Percentiles rank a stretch among this genome's conserved stretches.
Conservation (phyloP, 371 early-diverging fungal species). For the Haplosporangium sp. region DNA sequence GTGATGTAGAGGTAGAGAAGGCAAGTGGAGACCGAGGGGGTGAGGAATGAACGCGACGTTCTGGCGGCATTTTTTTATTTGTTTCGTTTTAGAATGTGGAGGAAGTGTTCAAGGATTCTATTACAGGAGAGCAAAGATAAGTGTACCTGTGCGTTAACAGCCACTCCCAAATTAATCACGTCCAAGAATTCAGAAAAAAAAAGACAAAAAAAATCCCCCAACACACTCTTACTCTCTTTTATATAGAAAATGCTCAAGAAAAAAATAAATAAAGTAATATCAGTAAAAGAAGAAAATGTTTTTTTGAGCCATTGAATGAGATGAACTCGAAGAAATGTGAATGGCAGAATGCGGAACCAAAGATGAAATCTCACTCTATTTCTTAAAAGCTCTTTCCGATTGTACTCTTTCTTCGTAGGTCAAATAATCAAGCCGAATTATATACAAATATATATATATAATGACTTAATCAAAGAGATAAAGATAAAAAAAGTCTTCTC, state of each 20-base stretch:
- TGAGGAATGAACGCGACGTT: constrained; percentile 20
- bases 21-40: constrained; percentile 19
- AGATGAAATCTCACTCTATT: not conserved
- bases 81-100: not conserved
- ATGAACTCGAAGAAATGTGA: not conserved
- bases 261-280: not conserved
- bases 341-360: constrained; percentile 1
- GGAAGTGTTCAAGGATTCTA: not conserved
- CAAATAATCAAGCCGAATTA: not conserved
- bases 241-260: not conserved
- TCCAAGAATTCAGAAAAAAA: too few species aligned
- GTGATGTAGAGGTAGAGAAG: not conserved
- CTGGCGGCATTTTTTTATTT: constrained; percentile 22
- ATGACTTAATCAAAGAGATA: not conserved
- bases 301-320: not conserved
- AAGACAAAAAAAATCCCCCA: too few species aligned
- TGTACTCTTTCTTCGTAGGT: not conserved
- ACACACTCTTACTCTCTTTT: too few species aligned
- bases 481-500: not conserved
- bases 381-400: not conserved
- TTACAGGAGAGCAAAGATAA: not conserved
- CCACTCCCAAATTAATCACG: too few species aligned
- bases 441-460: not conserved
- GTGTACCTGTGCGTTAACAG: not conserved
- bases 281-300: not conserved